Percentiles rank a stretch among this genome's conserved stretches.
phyloP scores from a whole-genome alignment of 2,329 filamentous ascomycete species.

The Elsinoe perseae region DNA sequence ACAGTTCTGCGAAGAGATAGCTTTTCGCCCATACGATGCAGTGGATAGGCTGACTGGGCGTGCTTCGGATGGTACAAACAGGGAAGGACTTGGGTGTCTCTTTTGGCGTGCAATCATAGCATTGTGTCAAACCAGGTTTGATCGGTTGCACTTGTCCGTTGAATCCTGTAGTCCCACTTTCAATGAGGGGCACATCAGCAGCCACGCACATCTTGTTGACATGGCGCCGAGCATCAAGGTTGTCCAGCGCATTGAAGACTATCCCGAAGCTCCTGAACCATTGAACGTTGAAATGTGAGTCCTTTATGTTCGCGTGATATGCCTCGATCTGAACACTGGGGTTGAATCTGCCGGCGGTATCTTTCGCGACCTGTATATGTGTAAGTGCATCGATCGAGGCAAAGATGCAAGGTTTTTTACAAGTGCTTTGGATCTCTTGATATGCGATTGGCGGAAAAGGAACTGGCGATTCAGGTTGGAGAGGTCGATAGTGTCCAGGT shows the following conservation, averaged over 20 bases:
- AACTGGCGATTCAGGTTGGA: constrained; percentile 98
- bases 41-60: constrained; percentile 91
- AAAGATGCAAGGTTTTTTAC: constrained; percentile 43
- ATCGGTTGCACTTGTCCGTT: constrained; percentile 97
- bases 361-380: constrained; percentile 70
- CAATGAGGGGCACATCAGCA: constrained; percentile 80
- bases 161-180: constrained; percentile 96
- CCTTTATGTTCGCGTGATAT: constrained; percentile 93
- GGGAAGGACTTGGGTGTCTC: constrained; percentile 87
- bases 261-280: constrained; percentile 81
- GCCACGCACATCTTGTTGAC: constrained; percentile 97
- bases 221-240: constrained; percentile 84
- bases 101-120: constrained; percentile 91
- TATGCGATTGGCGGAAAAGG: constrained; percentile 91
- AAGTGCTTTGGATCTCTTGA: constrained; percentile 92
- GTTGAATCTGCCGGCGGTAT: constrained; percentile 84
- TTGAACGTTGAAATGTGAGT: constrained; percentile 70
- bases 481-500: constrained; percentile 95
- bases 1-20: constrained; percentile 90
- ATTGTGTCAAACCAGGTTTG: constrained; percentile 76
- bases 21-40: constrained; percentile 99
- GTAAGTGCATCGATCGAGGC: background rate
- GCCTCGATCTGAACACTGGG: constrained; percentile 78
- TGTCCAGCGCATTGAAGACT: constrained; percentile 96
- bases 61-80: constrained; percentile 94